Conservation (phyloP, 352 stramenopile genomes). For the Phytophthora ohioensis region DNA sequence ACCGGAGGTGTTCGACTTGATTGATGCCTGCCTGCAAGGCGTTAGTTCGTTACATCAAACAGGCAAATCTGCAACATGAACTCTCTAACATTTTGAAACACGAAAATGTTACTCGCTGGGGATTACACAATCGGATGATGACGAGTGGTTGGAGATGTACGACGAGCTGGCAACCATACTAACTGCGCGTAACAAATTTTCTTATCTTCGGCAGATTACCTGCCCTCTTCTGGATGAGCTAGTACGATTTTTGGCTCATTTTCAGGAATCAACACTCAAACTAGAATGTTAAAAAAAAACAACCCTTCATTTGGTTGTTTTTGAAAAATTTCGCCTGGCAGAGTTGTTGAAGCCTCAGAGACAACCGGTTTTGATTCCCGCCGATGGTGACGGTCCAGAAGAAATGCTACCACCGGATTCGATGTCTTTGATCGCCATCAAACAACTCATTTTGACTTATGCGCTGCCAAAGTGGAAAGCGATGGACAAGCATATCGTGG, state of each 20-base stretch:
- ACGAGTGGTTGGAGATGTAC: neutral
- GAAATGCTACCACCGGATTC: neutral
- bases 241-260: neutral
- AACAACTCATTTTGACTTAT: neutral
- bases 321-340: neutral
- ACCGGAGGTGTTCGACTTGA: neutral
- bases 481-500: neutral
- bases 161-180: neutral
- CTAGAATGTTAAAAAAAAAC: neutral
- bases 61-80: neutral
- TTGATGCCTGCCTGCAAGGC: neutral
- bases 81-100: neutral
- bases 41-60: neutral
- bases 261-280: neutral
- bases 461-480: neutral
- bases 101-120: neutral
- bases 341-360: neutral
- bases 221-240: neutral
- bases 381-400: neutral
- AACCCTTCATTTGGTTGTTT: neutral
- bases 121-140: neutral
- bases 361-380: neutral
- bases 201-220: neutral
- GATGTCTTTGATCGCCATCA: neutral
- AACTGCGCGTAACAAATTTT: neutral